Evolutionary conservation across 345 rosid species (phyloP), one percentile per base, ranked within the genome.

Genomic region (Balakata baccata): DNA sequence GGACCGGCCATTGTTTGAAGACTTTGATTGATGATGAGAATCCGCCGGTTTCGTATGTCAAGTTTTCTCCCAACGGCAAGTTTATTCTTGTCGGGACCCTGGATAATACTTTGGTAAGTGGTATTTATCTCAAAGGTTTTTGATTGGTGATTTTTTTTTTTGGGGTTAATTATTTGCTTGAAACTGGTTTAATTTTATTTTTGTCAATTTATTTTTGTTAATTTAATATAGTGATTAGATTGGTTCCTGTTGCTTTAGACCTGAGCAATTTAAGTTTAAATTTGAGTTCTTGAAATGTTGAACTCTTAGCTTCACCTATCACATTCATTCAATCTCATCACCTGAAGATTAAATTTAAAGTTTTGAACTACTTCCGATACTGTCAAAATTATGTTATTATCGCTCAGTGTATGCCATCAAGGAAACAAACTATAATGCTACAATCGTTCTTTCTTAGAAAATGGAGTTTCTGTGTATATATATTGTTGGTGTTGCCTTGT

Each of bases 51-150:
- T 92, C 98, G 4, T 95, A 72, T 70, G 96, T 91, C 41, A 88
- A 86, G 78, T 95, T 95, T 78, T 89, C 97, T 1, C 99, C 97
- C 0, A 95, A 95, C 75, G 96, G 98, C 56, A 95, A 92, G 81
- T 95, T 88, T 17, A 89, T 95, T 49, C 97, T 95, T 65, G 96
- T 95, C 70, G 98, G 96, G 10, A 91, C 97, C 12, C 87, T 91
- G 22, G 97, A 93, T 73, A 88, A 88, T 78, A 86, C 90, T n/a
- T 73, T 95, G 90, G 99, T 92, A 77, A 78, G 86, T 20, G 0
- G 17, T 18, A 29, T 60, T 16, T 29, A 4, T 73, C 25, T 67
- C 56, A 4, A 49, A 22, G 0, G 7, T 67, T 5, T 22, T 66
- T 22, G 17, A 3, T 47, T 66, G 6, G 69, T 23, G 57, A 47